Evolutionary conservation across 2,329 filamentous ascomycete species (phyloP).

Genomic region (Geosmithia flava): DNA sequence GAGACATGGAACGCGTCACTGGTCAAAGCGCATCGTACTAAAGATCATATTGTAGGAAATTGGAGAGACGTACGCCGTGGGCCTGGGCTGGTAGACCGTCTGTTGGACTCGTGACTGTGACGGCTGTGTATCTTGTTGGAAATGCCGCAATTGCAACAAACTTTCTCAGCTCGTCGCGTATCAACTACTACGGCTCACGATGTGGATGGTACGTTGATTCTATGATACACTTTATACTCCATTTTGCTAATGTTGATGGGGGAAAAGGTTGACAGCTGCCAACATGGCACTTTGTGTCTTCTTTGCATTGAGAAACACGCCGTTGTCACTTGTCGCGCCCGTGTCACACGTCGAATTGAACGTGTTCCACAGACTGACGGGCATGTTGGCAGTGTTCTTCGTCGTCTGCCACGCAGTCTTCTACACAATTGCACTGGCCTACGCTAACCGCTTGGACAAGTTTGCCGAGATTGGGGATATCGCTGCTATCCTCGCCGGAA

Average conservation of each 20-base stretch:
- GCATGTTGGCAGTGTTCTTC: conserved; percentile 25
- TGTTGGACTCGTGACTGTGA: neutral
- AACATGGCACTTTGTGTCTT: conserved; percentile 27
- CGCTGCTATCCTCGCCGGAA: conserved; percentile 8
- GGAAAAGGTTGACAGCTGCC: conserved; percentile 29
- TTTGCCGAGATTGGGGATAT: neutral
- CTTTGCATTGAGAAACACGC: conserved; percentile 36
- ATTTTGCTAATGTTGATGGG: too few species aligned
- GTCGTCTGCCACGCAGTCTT: conserved; percentile 22
- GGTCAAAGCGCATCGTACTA: neutral
- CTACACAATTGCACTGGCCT: conserved; percentile 17
- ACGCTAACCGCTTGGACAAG: conserved; percentile 4
- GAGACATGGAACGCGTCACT: neutral
- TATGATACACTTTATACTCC: too few species aligned
- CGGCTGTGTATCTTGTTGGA: neutral
- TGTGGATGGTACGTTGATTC: conserved; percentile 9
- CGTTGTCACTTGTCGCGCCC: conserved; percentile 15
- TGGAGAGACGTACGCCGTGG: neutral
- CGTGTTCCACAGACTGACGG: conserved; percentile 29
- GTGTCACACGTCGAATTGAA: conserved; percentile 33
- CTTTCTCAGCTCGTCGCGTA: neutral
- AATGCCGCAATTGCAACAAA: neutral
- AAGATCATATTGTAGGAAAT: neutral
- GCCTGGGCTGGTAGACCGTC: neutral
- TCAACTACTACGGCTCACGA: conserved; percentile 8